These are phyloP conservation scores for Fusarium acutatum DNA, from an alignment of 2,329 filamentous ascomycete species.

Conservation along the genomic window DNA sequence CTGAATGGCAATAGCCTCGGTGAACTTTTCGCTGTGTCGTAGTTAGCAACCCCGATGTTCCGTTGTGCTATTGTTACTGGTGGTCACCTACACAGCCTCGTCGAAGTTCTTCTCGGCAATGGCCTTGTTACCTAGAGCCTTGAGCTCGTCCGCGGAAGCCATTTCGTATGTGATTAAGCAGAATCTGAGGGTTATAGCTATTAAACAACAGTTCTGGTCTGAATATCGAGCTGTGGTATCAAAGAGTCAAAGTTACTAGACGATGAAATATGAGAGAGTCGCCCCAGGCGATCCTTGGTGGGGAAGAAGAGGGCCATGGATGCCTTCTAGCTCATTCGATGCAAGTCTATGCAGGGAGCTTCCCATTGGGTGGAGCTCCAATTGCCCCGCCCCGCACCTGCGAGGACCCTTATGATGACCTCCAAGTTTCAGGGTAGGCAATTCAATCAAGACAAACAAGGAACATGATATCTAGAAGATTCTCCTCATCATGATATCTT, in stretches of 20 bases:
- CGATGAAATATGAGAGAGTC: conserved; percentile 33
- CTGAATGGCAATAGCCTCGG: conserved; percentile 88
- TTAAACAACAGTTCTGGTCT: conserved; percentile 9
- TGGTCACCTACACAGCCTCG: conserved; percentile 82
- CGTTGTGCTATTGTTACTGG: background rate
- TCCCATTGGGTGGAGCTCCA: conserved; percentile 43
- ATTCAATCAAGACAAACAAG: background rate
- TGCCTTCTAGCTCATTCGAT: conserved; percentile 57
- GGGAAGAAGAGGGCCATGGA: conserved; percentile 44
- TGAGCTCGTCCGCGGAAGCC: conserved; percentile 79
- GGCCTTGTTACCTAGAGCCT: conserved; percentile 98
- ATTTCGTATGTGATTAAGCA: conserved; percentile 47
- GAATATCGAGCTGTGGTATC: conserved; percentile 17
- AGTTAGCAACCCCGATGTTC: conserved; percentile 26
- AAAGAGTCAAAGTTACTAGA: conserved; percentile 23
- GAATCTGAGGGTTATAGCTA: conserved; percentile 10
- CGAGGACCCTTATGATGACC: conserved; percentile 12
- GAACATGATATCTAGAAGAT: conserved; percentile 20
- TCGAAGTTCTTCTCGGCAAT: conserved; percentile 97
- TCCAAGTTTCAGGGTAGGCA: conserved; percentile 29
- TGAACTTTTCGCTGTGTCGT: conserved; percentile 82
- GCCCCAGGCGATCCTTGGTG: conserved; percentile 40
- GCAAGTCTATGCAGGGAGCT: conserved; percentile 39
- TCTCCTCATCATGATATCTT: background rate
- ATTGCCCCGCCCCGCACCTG: conserved; percentile 26